These are phyloP conservation scores for Kwoniella sp. DNA, from an alignment of 768 basidiomycete species.

Conservation along the genomic window DNA sequence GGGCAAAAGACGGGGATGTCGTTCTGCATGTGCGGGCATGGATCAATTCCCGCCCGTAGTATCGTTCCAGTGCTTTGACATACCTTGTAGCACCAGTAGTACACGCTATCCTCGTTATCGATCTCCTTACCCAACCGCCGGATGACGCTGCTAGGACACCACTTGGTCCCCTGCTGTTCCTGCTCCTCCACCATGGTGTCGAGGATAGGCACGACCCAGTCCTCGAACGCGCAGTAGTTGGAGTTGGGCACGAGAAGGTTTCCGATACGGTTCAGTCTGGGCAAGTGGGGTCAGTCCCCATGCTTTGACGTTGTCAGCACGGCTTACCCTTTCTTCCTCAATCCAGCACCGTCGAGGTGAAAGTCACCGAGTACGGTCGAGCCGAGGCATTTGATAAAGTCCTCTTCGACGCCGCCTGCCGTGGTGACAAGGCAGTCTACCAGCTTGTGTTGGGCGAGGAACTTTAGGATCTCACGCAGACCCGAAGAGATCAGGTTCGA, in stretches of 20 bases:
- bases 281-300: not conserved
- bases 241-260: constrained; percentile 95
- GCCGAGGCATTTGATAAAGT: constrained; percentile 98
- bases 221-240: constrained; percentile 98
- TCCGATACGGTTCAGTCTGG: constrained; percentile 85
- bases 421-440: constrained; percentile 89
- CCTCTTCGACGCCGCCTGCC: constrained; percentile 96
- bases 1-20: constrained; percentile 98
- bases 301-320: not conserved
- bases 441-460: constrained; percentile 89
- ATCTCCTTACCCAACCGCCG: constrained; percentile 93
- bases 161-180: constrained; percentile 54
- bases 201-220: constrained; percentile 95
- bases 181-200: constrained; percentile 88
- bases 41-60: not conserved
- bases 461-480: constrained; percentile 81
- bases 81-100: constrained; percentile 99
- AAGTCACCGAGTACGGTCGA: constrained; percentile 80
- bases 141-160: constrained; percentile 95
- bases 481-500: constrained; percentile 98
- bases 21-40: constrained; percentile 59
- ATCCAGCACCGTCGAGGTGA: constrained; percentile 78
- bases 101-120: constrained; percentile 91
- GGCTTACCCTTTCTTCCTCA: constrained; percentile 66
- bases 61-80: constrained; percentile 41